phyloP scores from a whole-genome alignment of 768 basidiomycete genomes.

The Tulasnella sp. region DNA sequence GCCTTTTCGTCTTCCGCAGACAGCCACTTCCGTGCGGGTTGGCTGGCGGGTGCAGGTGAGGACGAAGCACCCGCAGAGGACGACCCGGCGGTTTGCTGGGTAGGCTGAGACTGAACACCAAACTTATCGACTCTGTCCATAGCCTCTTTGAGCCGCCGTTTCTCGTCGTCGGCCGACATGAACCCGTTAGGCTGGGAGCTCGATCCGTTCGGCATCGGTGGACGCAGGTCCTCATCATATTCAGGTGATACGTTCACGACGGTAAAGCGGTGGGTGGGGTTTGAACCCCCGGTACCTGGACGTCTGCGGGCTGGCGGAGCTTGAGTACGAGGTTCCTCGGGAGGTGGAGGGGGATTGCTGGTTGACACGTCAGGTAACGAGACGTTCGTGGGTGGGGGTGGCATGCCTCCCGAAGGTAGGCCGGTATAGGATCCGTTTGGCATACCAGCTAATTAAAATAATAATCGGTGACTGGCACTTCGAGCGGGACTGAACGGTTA shows the following conservation, averaged over 20 bases:
- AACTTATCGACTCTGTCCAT: constrained; percentile 2
- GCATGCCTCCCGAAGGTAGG: background rate
- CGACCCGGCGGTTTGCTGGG: background rate
- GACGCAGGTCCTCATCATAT: constrained; percentile 17
- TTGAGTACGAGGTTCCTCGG: background rate
- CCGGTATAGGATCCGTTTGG: background rate
- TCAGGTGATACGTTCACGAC: constrained; percentile 33
- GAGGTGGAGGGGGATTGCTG: too few species aligned
- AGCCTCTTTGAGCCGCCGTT: constrained; percentile 25
- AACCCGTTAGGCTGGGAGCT: constrained; percentile 17
- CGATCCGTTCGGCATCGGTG: background rate
- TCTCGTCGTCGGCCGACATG: constrained; percentile 36
- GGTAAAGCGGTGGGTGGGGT: constrained; percentile 28
- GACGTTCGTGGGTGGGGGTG: background rate
- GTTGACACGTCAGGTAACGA: too few species aligned
- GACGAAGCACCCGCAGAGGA: background rate
- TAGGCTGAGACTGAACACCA: background rate
- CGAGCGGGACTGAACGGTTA: background rate
- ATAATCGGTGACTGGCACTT: background rate
- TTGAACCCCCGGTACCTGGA: background rate
- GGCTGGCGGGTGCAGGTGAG: constrained; percentile 15
- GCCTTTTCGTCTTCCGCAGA: constrained; percentile 69
- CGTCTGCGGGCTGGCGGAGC: background rate
- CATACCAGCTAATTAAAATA: background rate
- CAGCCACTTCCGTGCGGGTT: constrained; percentile 37